phyloP scores from a whole-genome alignment of 805 yeast genomes.

The Wickerhamomyces xylosicus region DNA sequence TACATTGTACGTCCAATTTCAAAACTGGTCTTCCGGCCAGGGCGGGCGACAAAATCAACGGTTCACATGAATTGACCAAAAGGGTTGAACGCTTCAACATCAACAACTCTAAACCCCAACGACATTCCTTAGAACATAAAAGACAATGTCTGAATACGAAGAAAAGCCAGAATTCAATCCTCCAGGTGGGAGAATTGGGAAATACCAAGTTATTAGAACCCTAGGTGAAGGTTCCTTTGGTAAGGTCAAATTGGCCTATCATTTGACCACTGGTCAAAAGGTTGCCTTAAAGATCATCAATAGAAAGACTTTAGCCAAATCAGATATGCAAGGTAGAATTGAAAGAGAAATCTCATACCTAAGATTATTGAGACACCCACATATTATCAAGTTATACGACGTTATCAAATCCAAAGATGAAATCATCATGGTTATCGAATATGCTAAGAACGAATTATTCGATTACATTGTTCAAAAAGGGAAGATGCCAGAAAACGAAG shows the following conservation, averaged over 20 bases:
- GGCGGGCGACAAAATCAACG: not conserved
- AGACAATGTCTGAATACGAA: constrained; percentile 15
- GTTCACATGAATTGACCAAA: too few species aligned
- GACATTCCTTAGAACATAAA: not conserved
- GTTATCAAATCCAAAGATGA: constrained; percentile 93
- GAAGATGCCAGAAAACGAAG: constrained; percentile 85
- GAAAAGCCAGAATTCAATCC: constrained; percentile 17
- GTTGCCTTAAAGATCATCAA: constrained; percentile 92
- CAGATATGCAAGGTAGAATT: constrained; percentile 94
- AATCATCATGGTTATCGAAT: constrained; percentile 94
- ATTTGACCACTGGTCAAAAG: constrained; percentile 80
- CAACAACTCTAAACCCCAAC: not conserved
- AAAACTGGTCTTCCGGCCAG: not conserved
- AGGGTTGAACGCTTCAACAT: too few species aligned
- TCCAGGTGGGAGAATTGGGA: constrained; percentile 57
- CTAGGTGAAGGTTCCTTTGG: constrained; percentile 97
- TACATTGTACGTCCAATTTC: not conserved
- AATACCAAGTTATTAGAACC: constrained; percentile 86
- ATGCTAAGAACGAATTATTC: constrained; percentile 91
- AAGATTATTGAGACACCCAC: constrained; percentile 85
- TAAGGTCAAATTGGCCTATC: constrained; percentile 86
- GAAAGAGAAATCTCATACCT: constrained; percentile 91
- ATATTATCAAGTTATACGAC: constrained; percentile 89
- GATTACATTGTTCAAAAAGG: constrained; percentile 94
- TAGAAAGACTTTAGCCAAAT: constrained; percentile 82